Evolutionary conservation across 306 rosid genomes (phyloP).

Genomic region (Quercus berberidifolia): DNA sequence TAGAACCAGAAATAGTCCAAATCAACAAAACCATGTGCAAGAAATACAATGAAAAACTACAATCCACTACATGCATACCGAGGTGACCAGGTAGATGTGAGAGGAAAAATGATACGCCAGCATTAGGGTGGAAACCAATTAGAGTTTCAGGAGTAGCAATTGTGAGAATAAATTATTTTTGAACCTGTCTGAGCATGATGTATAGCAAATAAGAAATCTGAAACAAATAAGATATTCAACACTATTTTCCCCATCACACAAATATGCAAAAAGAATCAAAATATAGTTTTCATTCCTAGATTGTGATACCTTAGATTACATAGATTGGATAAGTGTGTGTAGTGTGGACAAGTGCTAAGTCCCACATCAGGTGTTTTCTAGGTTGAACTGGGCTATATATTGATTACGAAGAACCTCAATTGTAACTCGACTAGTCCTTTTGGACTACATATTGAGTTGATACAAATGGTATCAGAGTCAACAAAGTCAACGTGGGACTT

Average conservation of each 20-base stretch:
- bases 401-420: too few relatives aligned
- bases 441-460: too few relatives aligned
- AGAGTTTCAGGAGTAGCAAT: constrained; percentile 84
- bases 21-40: constrained; percentile 1
- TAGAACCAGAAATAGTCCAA: constrained; percentile 7
- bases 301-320: too few relatives aligned
- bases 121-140: constrained; percentile 97
- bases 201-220: not conserved
- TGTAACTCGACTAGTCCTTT: too few relatives aligned
- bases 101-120: constrained; percentile 91
- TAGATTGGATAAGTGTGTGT: too few relatives aligned
- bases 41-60: constrained; percentile 4
- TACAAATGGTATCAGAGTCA: too few relatives aligned
- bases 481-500: too few relatives aligned
- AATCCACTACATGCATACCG: constrained; percentile 43
- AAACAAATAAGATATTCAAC: not conserved
- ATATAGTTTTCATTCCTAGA: not conserved
- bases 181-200: not conserved
- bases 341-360: too few relatives aligned
- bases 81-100: constrained; percentile 83
- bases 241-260: constrained; percentile 2
- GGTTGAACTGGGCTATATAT: too few relatives aligned
- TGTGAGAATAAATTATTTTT: constrained; percentile 14
- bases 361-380: too few relatives aligned
- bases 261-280: constrained; percentile 12